A percentile compares a stretch with the other conserved stretches of the same genome.
These are phyloP conservation scores for Phytophthora multivora DNA, from an alignment of 352 stramenopile species.

Conservation along the genomic window DNA sequence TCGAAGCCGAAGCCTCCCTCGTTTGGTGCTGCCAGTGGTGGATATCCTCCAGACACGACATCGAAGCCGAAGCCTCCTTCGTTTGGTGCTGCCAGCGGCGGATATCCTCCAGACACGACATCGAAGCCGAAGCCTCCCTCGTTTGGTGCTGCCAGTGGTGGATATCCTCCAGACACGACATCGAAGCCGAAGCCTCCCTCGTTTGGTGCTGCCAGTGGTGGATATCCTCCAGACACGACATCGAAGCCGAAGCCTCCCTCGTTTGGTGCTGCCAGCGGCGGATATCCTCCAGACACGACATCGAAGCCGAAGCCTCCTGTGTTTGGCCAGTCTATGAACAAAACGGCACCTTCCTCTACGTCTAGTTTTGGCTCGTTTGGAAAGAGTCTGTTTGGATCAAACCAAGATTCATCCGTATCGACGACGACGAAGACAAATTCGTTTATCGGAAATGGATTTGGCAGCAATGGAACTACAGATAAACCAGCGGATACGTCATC, in stretches of 20 bases:
- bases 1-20: slow-evolving; percentile 15
- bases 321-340: slow-evolving; percentile 6
- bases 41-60: slow-evolving; percentile 1
- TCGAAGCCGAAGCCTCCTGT: slow-evolving; percentile 6
- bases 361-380: slow-evolving; percentile 38
- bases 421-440: slow-evolving; percentile 15
- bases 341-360: slow-evolving; percentile 24
- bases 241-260: slow-evolving; percentile 5
- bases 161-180: slow-evolving; percentile 6
- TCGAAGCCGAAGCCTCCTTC: slow-evolving; percentile 11
- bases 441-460: slow-evolving; percentile 28
- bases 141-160: slow-evolving; percentile 4
- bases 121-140: slow-evolving; percentile 16
- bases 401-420: slow-evolving; percentile 3
- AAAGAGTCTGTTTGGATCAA: slow-evolving; percentile 30
- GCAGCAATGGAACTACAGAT: slow-evolving; percentile 4
- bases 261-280: not conserved
- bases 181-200: slow-evolving; percentile 14
- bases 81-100: slow-evolving; percentile 1
- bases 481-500: slow-evolving; percentile 22
- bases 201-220: slow-evolving; percentile 17
- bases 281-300: slow-evolving; percentile 4
- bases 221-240: slow-evolving; percentile 4
- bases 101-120: slow-evolving; percentile 15
- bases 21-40: slow-evolving; percentile 2